Evolutionary conservation across 345 rosid genomes (phyloP).

Genomic region (Gossypium mustelinum): DNA sequence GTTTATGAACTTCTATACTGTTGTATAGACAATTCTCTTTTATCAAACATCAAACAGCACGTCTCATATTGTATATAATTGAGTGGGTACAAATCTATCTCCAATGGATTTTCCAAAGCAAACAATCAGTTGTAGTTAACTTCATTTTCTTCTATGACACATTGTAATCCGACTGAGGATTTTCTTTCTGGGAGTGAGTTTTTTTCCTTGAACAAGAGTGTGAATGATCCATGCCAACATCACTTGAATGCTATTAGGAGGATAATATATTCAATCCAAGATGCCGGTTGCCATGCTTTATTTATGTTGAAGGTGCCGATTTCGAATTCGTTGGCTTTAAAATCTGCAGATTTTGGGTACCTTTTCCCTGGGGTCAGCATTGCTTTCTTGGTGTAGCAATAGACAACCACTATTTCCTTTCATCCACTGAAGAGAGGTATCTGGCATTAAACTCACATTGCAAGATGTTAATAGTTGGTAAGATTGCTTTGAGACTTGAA

Average conservation of each 20-base stretch:
- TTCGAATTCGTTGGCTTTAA: conserved; percentile 96
- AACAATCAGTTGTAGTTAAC: conserved; percentile 17
- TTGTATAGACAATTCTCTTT: not conserved
- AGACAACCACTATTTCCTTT: conserved; percentile 63
- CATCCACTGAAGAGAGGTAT: conserved; percentile 89
- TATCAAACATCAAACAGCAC: not conserved
- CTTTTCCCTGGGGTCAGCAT: conserved; percentile 83
- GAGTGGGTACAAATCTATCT: conserved; percentile 9
- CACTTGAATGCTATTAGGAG: conserved; percentile 44
- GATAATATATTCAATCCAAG: conserved; percentile 56
- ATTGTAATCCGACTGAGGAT: conserved; percentile 23
- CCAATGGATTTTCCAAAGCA: conserved; percentile 18
- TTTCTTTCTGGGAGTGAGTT: conserved; percentile 27
- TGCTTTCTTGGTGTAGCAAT: conserved; percentile 98
- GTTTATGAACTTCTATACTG: not conserved
- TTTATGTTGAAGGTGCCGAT: conserved; percentile 79
- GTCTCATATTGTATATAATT: not conserved
- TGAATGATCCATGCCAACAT: conserved; percentile 37
- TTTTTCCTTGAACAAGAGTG: conserved; percentile 18
- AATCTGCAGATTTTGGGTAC: conserved; percentile 93
- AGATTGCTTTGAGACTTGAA: conserved; percentile 81
- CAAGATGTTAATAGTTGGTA: conserved; percentile 88
- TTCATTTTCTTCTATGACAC: conserved; percentile 21
- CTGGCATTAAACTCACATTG: conserved; percentile 72
- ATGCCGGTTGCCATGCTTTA: conserved; percentile 80